Conservation (phyloP, 495 filamentous ascomycete species). For the Venustampulla echinocandica region DNA sequence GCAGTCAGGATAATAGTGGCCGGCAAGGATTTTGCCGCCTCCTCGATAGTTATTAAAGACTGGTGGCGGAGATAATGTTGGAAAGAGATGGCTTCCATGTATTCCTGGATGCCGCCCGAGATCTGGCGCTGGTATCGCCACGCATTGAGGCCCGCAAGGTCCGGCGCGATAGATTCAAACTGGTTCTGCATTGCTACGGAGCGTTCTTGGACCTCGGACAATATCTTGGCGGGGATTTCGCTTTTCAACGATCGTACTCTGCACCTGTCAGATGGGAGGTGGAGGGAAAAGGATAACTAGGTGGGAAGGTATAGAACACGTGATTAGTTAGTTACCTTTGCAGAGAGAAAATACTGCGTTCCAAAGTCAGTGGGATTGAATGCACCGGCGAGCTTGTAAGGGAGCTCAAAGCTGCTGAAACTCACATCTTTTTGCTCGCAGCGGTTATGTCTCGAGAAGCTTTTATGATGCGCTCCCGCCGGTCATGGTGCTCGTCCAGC, state of each 20-base stretch:
- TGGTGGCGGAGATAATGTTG: constrained; percentile 78
- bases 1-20: constrained; percentile 48
- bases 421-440: constrained; percentile 92
- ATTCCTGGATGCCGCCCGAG: constrained; percentile 76
- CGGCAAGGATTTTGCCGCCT: constrained; percentile 34
- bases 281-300: not conserved
- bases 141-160: constrained; percentile 69
- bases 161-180: constrained; percentile 56
- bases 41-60: constrained; percentile 55
- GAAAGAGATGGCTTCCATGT: constrained; percentile 68
- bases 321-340: constrained; percentile 68
- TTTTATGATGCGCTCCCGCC: constrained; percentile 83
- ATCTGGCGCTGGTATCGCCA: constrained; percentile 76
- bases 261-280: constrained; percentile 15
- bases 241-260: constrained; percentile 57
- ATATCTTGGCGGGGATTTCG: constrained; percentile 55
- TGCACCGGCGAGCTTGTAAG: not conserved
- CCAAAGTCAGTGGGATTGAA: constrained; percentile 4
- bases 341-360: constrained; percentile 80
- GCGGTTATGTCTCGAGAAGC: constrained; percentile 85
- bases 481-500: constrained; percentile 89
- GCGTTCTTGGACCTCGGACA: constrained; percentile 54
- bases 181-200: constrained; percentile 58
- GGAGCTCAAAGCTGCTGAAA: not conserved
- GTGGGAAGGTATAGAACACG: constrained; percentile 1